Conservation (phyloP, 2,329 filamentous ascomycete species). For the Fusarium sp. region DNA sequence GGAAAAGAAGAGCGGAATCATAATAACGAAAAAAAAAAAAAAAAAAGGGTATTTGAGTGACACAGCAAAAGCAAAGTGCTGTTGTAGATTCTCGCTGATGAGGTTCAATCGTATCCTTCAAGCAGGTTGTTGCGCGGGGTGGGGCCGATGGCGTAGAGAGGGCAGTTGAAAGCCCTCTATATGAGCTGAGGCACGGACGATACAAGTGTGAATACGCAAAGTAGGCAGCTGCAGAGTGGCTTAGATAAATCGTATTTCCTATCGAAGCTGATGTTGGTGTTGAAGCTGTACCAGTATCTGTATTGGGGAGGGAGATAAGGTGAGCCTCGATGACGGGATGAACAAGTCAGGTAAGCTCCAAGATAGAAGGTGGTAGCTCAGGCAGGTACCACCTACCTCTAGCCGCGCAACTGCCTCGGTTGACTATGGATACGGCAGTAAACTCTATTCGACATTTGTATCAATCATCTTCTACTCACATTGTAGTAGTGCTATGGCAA, state of each 20-base stretch:
- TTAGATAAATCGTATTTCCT: background rate
- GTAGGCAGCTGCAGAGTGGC: background rate
- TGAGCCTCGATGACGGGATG: background rate
- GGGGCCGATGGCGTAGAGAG: constrained; percentile 29
- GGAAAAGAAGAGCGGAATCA: constrained; percentile 8
- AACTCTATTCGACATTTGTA: constrained; percentile 8
- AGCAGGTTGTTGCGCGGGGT: constrained; percentile 24
- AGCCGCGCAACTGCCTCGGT: constrained; percentile 10
- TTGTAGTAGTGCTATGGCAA: background rate
- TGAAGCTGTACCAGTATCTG: background rate
- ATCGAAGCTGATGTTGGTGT: background rate
- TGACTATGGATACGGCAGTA: background rate
- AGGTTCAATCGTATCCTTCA: constrained; percentile 13
- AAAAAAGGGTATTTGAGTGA: constrained; percentile 2
- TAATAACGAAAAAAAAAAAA: background rate
- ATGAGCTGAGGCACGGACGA: background rate
- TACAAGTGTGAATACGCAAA: background rate
- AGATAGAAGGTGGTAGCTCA: background rate
- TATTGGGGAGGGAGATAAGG: constrained; percentile 2
- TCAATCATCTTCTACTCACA: background rate
- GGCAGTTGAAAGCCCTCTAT: constrained; percentile 6
- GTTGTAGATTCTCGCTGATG: constrained; percentile 22
- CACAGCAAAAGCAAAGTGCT: constrained; percentile 19
- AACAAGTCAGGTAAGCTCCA: constrained; percentile 11
- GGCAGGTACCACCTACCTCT: background rate